Evolutionary conservation across 192 early-diverging fungal species (phyloP).

Genomic region (Tieghemiomyces parasiticus): DNA sequence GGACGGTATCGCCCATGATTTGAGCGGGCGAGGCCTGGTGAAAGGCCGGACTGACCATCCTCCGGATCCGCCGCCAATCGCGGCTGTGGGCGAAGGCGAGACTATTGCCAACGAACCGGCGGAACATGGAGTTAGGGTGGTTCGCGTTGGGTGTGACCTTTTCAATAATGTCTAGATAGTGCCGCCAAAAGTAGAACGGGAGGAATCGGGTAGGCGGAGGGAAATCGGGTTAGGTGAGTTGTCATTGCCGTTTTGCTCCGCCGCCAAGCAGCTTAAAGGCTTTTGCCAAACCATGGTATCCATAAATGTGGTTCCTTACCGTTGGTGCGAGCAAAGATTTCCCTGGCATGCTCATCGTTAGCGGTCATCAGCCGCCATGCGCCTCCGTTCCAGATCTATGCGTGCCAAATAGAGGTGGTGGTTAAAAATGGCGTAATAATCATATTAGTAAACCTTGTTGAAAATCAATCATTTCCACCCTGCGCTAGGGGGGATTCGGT

Average conservation of each 20-base stretch:
- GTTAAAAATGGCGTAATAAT: not conserved
- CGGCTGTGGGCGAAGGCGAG: constrained; percentile 28
- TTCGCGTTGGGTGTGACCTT: constrained; percentile 8
- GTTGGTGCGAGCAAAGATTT: constrained; percentile 8
- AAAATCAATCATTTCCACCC: not conserved
- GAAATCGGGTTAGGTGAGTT: not conserved
- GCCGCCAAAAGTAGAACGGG: not conserved
- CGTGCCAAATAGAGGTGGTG: not conserved
- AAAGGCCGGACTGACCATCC: constrained; percentile 30
- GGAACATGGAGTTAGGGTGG: constrained; percentile 9
- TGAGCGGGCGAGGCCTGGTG: constrained; percentile 26
- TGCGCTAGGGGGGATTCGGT: not conserved
- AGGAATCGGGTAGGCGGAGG: not conserved
- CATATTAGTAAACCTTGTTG: not conserved
- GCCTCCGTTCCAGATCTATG: constrained; percentile 3
- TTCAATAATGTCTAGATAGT: not conserved
- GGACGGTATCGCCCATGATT: not conserved
- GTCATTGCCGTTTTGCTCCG: not conserved
- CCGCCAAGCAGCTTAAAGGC: not conserved
- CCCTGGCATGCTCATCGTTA: not conserved
- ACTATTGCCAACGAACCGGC: constrained; percentile 10
- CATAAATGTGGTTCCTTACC: not conserved
- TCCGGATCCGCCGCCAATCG: constrained; percentile 26
- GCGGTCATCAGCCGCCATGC: constrained; percentile 8
- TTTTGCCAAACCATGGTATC: not conserved